Base-by-base conservation (phyloP, 2,329 filamentous ascomycete species). In the Fusarium nurragi region DNA sequence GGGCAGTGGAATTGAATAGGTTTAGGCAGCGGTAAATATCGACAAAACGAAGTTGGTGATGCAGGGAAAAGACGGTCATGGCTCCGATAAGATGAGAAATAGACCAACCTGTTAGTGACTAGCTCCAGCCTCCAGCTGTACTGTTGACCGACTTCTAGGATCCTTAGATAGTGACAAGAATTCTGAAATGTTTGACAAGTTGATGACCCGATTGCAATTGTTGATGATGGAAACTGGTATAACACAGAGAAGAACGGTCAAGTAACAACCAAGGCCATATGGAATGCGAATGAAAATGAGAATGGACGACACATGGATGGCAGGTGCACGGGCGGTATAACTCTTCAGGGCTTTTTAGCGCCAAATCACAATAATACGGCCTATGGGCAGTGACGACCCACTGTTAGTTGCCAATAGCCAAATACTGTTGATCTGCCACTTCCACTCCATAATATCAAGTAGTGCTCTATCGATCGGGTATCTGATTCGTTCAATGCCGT, bases 401-500 rank as follows among this genome's bases (percentile, higher is more conserved):
- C 46, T 66, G 62, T 65, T 66, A 65, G 49, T 28, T 55, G 6
- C 18, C 36, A 30, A 57, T 49, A 50, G 14, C 43, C 19, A 55
- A 40, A 32, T 65, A 65, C 62, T 25, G 19, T 30, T 26, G 18
- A 38, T 39, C 9, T 34, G 19, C 21, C 23, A 22, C 14, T 34
- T 19, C 13, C 19, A 40, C 46, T 43, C 34, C 32, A 26, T 19
- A 21, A 14, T 10, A 19, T n/a, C 39, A 51, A 30, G 62, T 65
- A 65, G 32, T 34, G n/a, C 30, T 47, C 40, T 61, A 52, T 41
- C 50, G 36, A 12, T 0, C 38, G 28, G 55, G 34, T 65, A 65
- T 34, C 55, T 51, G 16, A 23, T 36, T n/a, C 26, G 6, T 34
- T 23, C n/a, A 46, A 23, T 16, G 30, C 11, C 34, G 23, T 41